Evolutionary conservation across 805 yeast species (phyloP), one percentile per base, ranked within the genome.

Genomic region (Nakazawaea holstii): DNA sequence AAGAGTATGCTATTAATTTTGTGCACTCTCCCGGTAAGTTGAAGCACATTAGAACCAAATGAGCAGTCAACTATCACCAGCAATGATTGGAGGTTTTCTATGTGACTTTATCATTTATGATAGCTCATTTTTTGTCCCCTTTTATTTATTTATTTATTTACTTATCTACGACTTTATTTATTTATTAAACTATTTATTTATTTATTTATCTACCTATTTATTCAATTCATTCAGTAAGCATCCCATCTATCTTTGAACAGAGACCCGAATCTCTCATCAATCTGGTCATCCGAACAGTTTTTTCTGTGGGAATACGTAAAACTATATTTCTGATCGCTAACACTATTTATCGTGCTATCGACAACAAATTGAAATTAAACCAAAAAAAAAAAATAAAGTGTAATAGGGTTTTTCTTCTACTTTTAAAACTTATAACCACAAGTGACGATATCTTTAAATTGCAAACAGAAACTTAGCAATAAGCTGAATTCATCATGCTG

Each of bases 41-140:
- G 64, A 87, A 87, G 70, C 87, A 79, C 61, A 84, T 87, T 56
- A 78, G 90, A 72, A 87, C 95, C 49, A 87, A 87, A 66, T 87
- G 74, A 59, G 24, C 32, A 33, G 3, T 6, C 14, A 10, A 35
- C 4, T 3, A 8, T 3, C 31, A 28, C 14, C 33, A 10, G n/a
- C n/a, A n/a, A n/a, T n/a, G n/a, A n/a, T n/a, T n/a, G n/a, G n/a
- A n/a, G n/a, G n/a, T n/a, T n/a, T n/a, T n/a, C 17, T 14, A 24
- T 9, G n/a, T 28, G 3, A n/a, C 1, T 13, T 37, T 2, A 11
- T 37, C 3, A 6, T 17, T 37, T 28, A 24, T 39, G 41, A 14
- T 26, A 4, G n/a, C 8, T 8, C 13, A 20, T 24, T 9, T 26
- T 7, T 26, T 11, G 9, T 24, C 17, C 35, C 13, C 29, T 30